Percentiles rank a stretch among this genome's conserved stretches.
These are phyloP conservation scores for Blastomyces emzantsi DNA, from an alignment of 2,329 filamentous ascomycete species.

Conservation along the genomic window DNA sequence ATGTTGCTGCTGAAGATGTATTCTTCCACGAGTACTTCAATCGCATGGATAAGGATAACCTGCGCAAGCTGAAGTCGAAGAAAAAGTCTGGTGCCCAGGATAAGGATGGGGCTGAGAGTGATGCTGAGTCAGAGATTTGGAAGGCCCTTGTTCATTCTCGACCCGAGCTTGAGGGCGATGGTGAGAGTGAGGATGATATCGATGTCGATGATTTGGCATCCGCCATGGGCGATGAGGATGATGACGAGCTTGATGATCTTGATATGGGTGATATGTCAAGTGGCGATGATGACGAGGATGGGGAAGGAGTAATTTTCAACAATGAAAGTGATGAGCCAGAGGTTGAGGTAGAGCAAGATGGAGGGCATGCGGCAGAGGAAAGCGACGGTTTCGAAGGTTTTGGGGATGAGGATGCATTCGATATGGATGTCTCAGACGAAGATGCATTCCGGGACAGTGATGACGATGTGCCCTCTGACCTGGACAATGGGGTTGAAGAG, in stretches of 20 bases:
- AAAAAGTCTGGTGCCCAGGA: constrained; percentile 40
- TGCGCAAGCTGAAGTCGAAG: constrained; percentile 48
- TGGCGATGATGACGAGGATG: constrained; percentile 31
- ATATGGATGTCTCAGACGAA: constrained; percentile 40
- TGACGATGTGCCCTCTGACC: constrained; percentile 45
- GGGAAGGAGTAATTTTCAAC: constrained; percentile 40
- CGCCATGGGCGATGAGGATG: constrained; percentile 40
- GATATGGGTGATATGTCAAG: constrained; percentile 33
- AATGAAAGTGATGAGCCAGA: constrained; percentile 41
- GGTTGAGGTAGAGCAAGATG: constrained; percentile 41
- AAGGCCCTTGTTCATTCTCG: constrained; percentile 74
- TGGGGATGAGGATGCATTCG: constrained; percentile 48
- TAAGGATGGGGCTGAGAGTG: constrained; percentile 43
- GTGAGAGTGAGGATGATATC: constrained; percentile 50
- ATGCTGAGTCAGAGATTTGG: constrained; percentile 73
- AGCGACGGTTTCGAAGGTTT: constrained; percentile 26
- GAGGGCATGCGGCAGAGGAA: constrained; percentile 30
- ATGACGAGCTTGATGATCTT: constrained; percentile 32
- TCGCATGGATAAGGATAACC: constrained; percentile 56
- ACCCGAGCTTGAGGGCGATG: constrained; percentile 62
- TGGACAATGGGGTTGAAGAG: constrained; percentile 35
- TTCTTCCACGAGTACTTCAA: constrained; percentile 99
- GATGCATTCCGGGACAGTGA: constrained; percentile 45
- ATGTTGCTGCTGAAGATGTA: constrained; percentile 82
- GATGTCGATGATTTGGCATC: constrained; percentile 48